A percentile compares a stretch with the other conserved stretches of the same genome.
Conservation (phyloP, 2,329 filamentous ascomycete genomes). For the Hymenoscyphus linearis region DNA sequence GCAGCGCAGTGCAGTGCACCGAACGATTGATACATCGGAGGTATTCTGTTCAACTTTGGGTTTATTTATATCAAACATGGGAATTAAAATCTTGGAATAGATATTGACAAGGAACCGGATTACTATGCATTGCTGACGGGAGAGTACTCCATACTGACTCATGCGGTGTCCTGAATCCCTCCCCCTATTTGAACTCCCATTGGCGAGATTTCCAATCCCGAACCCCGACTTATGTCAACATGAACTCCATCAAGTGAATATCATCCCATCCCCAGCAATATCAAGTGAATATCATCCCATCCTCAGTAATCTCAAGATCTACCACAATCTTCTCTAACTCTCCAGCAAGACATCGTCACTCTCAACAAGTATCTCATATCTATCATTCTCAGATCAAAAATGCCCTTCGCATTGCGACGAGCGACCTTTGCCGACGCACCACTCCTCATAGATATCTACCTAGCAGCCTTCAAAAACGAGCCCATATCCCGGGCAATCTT, state of each 20-base stretch:
- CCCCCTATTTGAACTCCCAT: neutral
- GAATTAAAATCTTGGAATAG: neutral
- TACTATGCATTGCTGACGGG: neutral
- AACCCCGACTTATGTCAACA: neutral
- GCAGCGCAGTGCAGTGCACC: too few relatives aligned
- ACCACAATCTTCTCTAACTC: neutral
- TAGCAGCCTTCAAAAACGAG: constrained; percentile 40
- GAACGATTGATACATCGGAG: too few relatives aligned
- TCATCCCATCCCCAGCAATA: too few relatives aligned
- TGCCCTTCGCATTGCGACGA: constrained; percentile 33
- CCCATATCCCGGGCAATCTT: constrained; percentile 37
- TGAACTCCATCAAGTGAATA: neutral
- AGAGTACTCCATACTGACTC: neutral
- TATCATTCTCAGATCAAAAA: constrained; percentile 6
- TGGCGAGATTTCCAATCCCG: neutral
- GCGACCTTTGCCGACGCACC: constrained; percentile 39
- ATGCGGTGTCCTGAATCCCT: neutral
- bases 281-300: neutral
- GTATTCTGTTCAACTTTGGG: neutral
- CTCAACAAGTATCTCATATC: neutral
- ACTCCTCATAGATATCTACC: constrained; percentile 39
- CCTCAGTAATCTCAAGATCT: neutral
- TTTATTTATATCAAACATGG: neutral
- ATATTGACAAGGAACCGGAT: neutral
- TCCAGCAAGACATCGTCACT: neutral